phyloP scores from a whole-genome alignment of 2,329 filamentous ascomycete species.

The Gnomoniopsis sp. region DNA sequence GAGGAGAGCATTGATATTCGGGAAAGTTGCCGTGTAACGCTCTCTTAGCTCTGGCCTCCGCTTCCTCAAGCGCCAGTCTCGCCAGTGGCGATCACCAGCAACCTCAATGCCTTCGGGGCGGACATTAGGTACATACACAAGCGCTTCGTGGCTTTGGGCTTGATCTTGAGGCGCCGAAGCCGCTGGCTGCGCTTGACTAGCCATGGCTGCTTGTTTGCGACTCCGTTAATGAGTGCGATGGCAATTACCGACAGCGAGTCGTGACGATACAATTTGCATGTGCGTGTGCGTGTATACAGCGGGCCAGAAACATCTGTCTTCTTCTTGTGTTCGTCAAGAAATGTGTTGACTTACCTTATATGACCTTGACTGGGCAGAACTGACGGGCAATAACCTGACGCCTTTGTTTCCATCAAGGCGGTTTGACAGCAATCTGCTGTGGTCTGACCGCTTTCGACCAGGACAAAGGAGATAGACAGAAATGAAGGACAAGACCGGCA shows the following conservation, averaged over 20 bases:
- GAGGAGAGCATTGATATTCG: not conserved
- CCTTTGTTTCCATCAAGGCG: conserved; percentile 12
- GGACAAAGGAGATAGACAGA: conserved; percentile 9
- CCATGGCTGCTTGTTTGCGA: not conserved
- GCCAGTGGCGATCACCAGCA: conserved; percentile 9
- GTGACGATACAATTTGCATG: not conserved
- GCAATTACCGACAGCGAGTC: not conserved
- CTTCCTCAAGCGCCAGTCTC: conserved; percentile 12
- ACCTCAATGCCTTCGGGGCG: not conserved
- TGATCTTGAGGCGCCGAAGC: no score
- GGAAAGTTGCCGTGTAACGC: not conserved
- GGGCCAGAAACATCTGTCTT: not conserved
- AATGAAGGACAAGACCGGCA: conserved; percentile 7
- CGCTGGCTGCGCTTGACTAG: not conserved
- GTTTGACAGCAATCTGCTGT: not conserved
- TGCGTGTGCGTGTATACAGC: not conserved
- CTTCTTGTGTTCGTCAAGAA: not conserved
- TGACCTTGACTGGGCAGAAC: not conserved
- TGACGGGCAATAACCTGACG: not conserved
- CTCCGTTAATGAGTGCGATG: not conserved
- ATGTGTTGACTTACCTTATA: conserved; percentile 8
- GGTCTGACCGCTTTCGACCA: conserved; percentile 14
- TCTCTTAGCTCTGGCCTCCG: conserved; percentile 7
- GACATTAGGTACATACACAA: conserved; percentile 5
- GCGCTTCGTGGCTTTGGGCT: not conserved